A percentile compares a stretch with the other conserved stretches of the same genome.
phyloP scores from a whole-genome alignment of 306 rosid species.

The Calophaca sinica region DNA sequence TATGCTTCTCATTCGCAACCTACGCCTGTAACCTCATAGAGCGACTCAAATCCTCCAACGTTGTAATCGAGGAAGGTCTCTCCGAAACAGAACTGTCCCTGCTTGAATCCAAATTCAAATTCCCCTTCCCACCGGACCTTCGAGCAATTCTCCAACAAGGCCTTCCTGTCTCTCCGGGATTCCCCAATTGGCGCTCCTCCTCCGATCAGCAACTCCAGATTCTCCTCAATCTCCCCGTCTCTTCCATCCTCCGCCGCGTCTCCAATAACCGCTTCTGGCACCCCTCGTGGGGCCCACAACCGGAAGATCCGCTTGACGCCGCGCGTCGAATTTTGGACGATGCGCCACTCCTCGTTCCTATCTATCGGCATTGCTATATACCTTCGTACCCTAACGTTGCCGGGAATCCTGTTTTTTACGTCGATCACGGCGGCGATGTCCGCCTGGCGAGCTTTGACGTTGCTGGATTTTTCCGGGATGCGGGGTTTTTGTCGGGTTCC shows the following conservation, averaged over 20 bases:
- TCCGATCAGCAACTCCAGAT: conserved; percentile 72
- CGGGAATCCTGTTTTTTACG: conserved; percentile 76
- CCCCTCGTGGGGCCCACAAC: conserved; percentile 64
- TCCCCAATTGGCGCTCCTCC: conserved; percentile 90
- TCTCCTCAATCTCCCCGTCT: conserved; percentile 64
- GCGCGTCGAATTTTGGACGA: conserved; percentile 42
- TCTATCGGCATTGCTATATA: conserved; percentile 68
- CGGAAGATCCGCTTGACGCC: conserved; percentile 28
- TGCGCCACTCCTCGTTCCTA: conserved; percentile 72
- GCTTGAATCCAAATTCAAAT: conserved; percentile 60
- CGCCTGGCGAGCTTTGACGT: conserved; percentile 62
- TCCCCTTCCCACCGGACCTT: conserved; percentile 85
- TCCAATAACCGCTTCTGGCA: conserved; percentile 62
- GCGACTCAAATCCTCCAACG: conserved; percentile 56
- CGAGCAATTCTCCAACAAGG: conserved; percentile 80
- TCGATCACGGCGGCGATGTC: conserved; percentile 56
- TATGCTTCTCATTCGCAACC: conserved; percentile 87
- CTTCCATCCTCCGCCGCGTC: conserved; percentile 60
- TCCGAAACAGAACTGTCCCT: conserved; percentile 61
- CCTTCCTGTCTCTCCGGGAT: conserved; percentile 68
- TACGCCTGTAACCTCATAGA: conserved; percentile 63
- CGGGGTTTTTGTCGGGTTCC: conserved; percentile 45
- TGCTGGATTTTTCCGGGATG: conserved; percentile 59
- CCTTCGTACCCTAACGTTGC: conserved; percentile 57
- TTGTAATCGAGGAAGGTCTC: conserved; percentile 63